phyloP scores from a whole-genome alignment of 2,329 filamentous ascomycete species.

The Blumeriella jaapii region DNA sequence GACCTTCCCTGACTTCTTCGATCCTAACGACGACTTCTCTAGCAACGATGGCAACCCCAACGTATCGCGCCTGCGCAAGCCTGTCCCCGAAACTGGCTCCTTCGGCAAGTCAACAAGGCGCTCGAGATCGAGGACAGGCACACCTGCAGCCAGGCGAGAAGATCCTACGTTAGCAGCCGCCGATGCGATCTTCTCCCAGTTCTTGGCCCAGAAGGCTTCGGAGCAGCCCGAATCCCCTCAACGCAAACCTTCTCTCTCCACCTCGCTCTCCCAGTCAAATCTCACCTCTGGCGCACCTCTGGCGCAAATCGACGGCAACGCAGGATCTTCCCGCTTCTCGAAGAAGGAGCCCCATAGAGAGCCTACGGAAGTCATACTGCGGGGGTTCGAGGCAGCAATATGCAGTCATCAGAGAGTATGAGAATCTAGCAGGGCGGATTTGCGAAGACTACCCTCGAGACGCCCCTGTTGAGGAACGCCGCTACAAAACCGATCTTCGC shows the following conservation, averaged over 20 bases:
- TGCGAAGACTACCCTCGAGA: slow-evolving; percentile 89
- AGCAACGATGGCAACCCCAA: slow-evolving; percentile 43
- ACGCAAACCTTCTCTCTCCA: slow-evolving; percentile 24
- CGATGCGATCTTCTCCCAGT: slow-evolving; percentile 50
- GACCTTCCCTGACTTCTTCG: neutral
- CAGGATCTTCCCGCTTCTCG: slow-evolving; percentile 19
- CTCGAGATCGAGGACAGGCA: slow-evolving; percentile 50
- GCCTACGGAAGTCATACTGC: slow-evolving; percentile 71
- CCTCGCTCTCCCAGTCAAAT: slow-evolving; percentile 27
- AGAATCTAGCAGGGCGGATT: slow-evolving; percentile 73
- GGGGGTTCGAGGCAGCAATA: slow-evolving; percentile 73
- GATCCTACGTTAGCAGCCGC: slow-evolving; percentile 51
- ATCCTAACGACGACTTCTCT: slow-evolving; percentile 10
- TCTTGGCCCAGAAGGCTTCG: slow-evolving; percentile 35
- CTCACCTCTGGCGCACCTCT: slow-evolving; percentile 27
- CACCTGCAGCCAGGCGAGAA: slow-evolving; percentile 38
- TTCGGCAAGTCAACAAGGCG: slow-evolving; percentile 57
- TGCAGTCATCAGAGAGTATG: slow-evolving; percentile 81
- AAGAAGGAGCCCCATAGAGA: slow-evolving; percentile 43
- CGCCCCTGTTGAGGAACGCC: slow-evolving; percentile 57
- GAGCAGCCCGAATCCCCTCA: slow-evolving; percentile 24
- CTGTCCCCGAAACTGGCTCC: slow-evolving; percentile 48
- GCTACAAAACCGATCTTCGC: slow-evolving; percentile 64
- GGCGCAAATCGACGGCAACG: slow-evolving; percentile 20
- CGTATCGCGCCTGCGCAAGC: slow-evolving; percentile 38